Evolutionary conservation across 768 basidiomycete species (phyloP).

Genomic region (Russula dissimulans): DNA sequence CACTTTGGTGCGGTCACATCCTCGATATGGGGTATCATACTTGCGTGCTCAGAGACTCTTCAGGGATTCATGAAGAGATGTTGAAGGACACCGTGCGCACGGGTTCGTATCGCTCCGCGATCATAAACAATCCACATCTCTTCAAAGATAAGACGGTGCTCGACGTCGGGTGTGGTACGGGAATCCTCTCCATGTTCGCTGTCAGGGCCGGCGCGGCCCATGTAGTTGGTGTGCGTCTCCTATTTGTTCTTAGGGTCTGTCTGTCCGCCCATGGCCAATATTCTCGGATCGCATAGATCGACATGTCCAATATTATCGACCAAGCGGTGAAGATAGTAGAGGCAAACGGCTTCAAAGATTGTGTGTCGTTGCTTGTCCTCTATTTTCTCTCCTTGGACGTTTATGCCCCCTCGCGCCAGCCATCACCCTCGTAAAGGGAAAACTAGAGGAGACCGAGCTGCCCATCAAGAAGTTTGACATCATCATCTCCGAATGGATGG

Average conservation of each 20-base stretch:
- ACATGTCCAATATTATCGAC: conserved; percentile 99
- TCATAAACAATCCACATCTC: conserved; percentile 87
- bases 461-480: conserved; percentile 93
- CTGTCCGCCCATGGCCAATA: background rate
- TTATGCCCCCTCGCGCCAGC: conserved; percentile 34
- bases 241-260: background rate
- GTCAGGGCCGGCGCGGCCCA: conserved; percentile 91
- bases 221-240: conserved; percentile 73
- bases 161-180: conserved; percentile 98
- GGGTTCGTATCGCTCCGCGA: conserved; percentile 88
- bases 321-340: conserved; percentile 96
- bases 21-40: background rate
- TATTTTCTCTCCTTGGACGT: background rate
- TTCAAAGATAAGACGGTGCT: conserved; percentile 97
- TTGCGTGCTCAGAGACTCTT: background rate
- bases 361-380: conserved; percentile 40
- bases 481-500: conserved; percentile 99
- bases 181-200: conserved; percentile 97
- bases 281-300: conserved; percentile 51
- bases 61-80: conserved; percentile 99
- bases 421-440: conserved; percentile 95
- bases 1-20: conserved; percentile 60
- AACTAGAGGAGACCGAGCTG: conserved; percentile 86
- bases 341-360: conserved; percentile 92
- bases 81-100: conserved; percentile 95